Conservation (phyloP, 176 grass and related monocot genomes). For the Triticum monococcum region DNA sequence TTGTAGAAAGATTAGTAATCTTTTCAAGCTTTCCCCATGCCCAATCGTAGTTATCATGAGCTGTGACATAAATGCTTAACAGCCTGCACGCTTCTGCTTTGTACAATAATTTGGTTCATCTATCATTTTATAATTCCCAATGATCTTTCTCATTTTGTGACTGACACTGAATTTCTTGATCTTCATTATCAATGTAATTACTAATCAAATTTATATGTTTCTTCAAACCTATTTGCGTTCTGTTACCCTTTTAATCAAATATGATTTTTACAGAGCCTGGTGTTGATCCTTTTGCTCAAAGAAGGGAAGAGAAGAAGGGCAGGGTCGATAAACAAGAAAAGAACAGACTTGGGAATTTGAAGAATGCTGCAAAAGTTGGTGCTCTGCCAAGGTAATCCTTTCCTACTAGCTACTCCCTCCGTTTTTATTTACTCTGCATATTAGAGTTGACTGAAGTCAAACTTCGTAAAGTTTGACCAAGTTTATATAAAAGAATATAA, state of each 20-base stretch:
- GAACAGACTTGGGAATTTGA: conserved; percentile 83
- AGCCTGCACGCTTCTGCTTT: not conserved
- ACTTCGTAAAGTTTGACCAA: too few species aligned
- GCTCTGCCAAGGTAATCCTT: conserved; percentile 75
- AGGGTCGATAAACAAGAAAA: conserved; percentile 89
- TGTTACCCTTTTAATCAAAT: not conserved
- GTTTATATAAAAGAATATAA: too few species aligned
- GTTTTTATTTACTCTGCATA: too few species aligned
- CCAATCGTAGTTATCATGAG: not conserved
- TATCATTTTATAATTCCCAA: not conserved
- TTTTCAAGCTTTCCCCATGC: not conserved
- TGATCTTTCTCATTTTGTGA: not conserved
- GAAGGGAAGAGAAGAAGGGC: conserved; percentile 84
- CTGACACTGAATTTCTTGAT: not conserved
- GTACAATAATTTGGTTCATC: not conserved
- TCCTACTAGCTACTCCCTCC: not conserved
- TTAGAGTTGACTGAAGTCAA: too few species aligned
- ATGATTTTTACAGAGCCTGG: conserved; percentile 59
- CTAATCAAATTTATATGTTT: not conserved
- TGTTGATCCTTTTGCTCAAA: conserved; percentile 86
- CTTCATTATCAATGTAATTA: not conserved
- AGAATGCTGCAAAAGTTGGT: conserved; percentile 78
- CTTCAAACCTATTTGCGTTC: not conserved
- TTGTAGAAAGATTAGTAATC: not conserved
- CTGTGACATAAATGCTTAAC: not conserved